Evolutionary conservation across 1,284 basidiomycete genomes (phyloP).

Genomic region (Puccinia horiana): DNA sequence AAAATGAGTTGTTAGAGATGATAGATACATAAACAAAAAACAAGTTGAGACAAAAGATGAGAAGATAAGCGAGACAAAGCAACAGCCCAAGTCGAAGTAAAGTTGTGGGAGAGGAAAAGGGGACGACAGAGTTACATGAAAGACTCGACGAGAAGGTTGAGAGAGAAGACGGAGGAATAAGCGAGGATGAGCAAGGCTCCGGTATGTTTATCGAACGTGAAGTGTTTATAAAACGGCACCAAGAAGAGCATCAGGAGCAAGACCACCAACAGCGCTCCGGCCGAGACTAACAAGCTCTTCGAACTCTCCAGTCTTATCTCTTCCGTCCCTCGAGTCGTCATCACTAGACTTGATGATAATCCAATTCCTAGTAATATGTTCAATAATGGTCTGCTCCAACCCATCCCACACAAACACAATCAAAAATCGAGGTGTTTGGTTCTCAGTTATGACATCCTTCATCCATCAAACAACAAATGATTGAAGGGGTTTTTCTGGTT

Average conservation of each 20-base stretch:
- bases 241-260: neutral
- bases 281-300: neutral
- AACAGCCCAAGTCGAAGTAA: neutral
- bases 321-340: conserved; percentile 4
- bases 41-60: too few species aligned
- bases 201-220: neutral
- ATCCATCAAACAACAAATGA: too few species aligned
- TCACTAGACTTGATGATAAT: conserved; percentile 9
- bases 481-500: too few species aligned
- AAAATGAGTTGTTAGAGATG: too few species aligned
- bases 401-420: neutral
- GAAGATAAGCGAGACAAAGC: neutral
- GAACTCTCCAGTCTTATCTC: neutral
- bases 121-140: neutral
- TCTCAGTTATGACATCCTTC: too few species aligned
- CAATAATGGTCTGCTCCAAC: neutral
- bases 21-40: too few species aligned
- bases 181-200: neutral
- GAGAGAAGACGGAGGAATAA: neutral
- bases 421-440: neutral
- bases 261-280: neutral
- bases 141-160: neutral
- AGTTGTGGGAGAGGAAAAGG: neutral
- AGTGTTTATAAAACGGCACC: neutral
- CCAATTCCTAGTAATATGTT: conserved; percentile 15